phyloP scores from a whole-genome alignment of 2,329 filamentous ascomycete genomes.

The Dendryphion nanum region DNA sequence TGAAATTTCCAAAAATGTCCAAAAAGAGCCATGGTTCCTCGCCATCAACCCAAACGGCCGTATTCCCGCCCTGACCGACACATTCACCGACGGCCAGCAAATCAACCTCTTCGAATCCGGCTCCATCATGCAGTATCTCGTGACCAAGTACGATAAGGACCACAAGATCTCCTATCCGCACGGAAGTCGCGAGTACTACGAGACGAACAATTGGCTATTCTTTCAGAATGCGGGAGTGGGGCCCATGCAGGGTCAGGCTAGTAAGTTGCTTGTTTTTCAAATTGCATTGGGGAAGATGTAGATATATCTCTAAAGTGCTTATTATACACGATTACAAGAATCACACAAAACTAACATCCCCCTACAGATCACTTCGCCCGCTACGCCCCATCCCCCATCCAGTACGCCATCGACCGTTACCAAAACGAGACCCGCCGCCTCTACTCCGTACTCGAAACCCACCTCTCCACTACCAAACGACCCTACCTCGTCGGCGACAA shows the following conservation, averaged over 20 bases:
- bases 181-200: constrained; percentile 72
- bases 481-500: constrained; percentile 63
- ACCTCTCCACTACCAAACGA: constrained; percentile 55
- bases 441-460: constrained; percentile 73
- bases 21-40: constrained; percentile 85
- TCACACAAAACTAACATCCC: not conserved
- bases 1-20: constrained; percentile 70
- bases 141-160: constrained; percentile 76
- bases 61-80: constrained; percentile 82
- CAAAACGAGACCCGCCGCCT: constrained; percentile 79
- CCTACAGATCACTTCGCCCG: constrained; percentile 72
- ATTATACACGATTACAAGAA: not conserved
- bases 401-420: constrained; percentile 81
- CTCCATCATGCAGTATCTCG: constrained; percentile 80
- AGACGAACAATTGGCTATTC: constrained; percentile 70
- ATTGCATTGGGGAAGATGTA: not conserved
- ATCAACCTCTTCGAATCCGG: constrained; percentile 83
- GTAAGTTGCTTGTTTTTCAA: constrained; percentile 17
- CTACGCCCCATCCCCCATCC: constrained; percentile 79
- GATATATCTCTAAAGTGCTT: not conserved
- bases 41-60: constrained; percentile 91
- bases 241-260: constrained; percentile 76
- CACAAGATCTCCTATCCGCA: constrained; percentile 78
- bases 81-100: constrained; percentile 66
- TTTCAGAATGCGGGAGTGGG: constrained; percentile 56